Percentiles rank a stretch among this genome's conserved stretches.
These are phyloP conservation scores for Candida xyloterini DNA, from an alignment of 805 yeast species.

Conservation along the genomic window DNA sequence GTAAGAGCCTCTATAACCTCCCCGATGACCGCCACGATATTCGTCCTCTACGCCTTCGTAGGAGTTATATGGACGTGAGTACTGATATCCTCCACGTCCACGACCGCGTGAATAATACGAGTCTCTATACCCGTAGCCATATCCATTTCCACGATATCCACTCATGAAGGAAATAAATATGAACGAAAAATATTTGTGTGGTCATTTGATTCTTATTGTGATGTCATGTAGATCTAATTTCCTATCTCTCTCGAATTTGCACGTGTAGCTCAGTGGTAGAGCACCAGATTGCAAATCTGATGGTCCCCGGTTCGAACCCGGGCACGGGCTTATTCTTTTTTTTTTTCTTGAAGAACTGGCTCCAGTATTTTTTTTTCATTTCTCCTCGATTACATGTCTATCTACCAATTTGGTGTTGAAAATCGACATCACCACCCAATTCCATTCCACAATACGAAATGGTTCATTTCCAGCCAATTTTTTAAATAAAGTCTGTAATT, in stretches of 20 bases:
- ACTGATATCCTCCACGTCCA: conserved; percentile 10
- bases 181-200: not conserved
- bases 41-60: conserved; percentile 2
- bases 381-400: conserved; percentile 19
- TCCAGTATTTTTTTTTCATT: conserved; percentile 1
- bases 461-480: conserved; percentile 21
- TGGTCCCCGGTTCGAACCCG: conserved; percentile 98
- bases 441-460: conserved; percentile 53
- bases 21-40: conserved; percentile 1
- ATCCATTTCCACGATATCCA: conserved; percentile 9
- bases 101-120: conserved; percentile 12
- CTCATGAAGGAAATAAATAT: conserved; percentile 2
- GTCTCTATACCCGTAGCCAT: conserved; percentile 8
- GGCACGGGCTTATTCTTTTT: conserved; percentile 61
- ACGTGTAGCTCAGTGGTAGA: conserved; percentile 93
- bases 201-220: no score
- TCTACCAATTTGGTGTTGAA: conserved; percentile 41
- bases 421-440: conserved; percentile 58
- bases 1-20: conserved; percentile 10
- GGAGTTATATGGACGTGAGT: conserved; percentile 12
- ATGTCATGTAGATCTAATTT: not conserved
- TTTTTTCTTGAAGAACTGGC: not conserved
- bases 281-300: conserved; percentile 99
- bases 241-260: conserved; percentile 11
- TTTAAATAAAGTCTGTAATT: conserved; percentile 29